Conservation (phyloP, 192 early-diverging fungal genomes). For the Coemansia sp. region DNA sequence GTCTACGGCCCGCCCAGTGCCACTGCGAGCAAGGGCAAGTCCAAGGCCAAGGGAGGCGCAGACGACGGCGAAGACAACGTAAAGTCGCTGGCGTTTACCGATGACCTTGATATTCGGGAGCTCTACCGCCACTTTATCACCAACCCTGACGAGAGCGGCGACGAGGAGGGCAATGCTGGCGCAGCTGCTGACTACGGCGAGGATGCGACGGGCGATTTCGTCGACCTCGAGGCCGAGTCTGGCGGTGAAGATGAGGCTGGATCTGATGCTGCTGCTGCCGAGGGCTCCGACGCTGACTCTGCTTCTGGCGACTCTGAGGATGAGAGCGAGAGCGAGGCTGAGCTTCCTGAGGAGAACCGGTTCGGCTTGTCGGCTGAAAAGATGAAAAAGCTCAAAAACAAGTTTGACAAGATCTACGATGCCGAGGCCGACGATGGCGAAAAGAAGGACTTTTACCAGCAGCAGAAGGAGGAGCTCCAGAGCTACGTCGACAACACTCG, state of each 20-base stretch:
- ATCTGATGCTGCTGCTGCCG: constrained; percentile 20
- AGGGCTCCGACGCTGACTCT: constrained; percentile 39
- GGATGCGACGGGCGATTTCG: constrained; percentile 66
- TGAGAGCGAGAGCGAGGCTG: constrained; percentile 43
- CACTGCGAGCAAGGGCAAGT: constrained; percentile 23
- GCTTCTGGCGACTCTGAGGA: constrained; percentile 54
- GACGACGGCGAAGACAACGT: constrained; percentile 48
- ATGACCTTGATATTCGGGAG: constrained; percentile 35
- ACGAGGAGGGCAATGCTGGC: constrained; percentile 36
- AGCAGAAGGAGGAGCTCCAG: constrained; percentile 85
- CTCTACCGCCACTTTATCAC: constrained; percentile 49
- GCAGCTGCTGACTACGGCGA: constrained; percentile 59
- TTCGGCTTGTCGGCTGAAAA: constrained; percentile 72
- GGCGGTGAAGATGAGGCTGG: constrained; percentile 59
- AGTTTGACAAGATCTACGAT: constrained; percentile 92
- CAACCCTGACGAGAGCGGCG: constrained; percentile 37
- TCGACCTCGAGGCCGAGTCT: constrained; percentile 69
- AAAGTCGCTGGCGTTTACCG: constrained; percentile 38
- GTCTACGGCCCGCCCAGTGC: constrained; percentile 78
- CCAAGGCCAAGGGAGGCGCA: constrained; percentile 47
- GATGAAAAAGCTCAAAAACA: constrained; percentile 89
- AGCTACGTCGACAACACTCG: constrained; percentile 83
- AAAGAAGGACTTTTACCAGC: constrained; percentile 82
- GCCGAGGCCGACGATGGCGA: constrained; percentile 72
- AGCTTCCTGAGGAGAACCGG: constrained; percentile 60